These are phyloP conservation scores for Backusella tuberculispora DNA, from an alignment of 192 early-diverging fungal species.

Conservation along the genomic window DNA sequence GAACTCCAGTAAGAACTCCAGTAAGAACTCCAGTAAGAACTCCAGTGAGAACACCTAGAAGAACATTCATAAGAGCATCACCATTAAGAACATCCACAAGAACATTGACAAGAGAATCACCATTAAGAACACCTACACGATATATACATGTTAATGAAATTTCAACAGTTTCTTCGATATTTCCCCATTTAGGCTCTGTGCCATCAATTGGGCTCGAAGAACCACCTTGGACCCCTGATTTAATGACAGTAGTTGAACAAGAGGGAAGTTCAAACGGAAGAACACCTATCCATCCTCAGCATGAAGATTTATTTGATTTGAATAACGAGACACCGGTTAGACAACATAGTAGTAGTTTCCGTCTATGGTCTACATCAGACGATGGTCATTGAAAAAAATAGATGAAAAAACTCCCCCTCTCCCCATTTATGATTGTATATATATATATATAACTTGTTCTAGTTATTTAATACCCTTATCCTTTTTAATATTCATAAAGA, in stretches of 20 bases:
- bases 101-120: background rate
- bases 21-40: background rate
- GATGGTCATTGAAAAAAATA: too few relatives aligned
- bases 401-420: too few relatives aligned
- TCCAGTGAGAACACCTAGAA: background rate
- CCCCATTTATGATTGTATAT: too few relatives aligned
- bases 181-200: background rate
- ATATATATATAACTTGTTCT: too few relatives aligned
- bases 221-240: constrained; percentile 4
- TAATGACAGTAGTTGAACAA: too few relatives aligned
- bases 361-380: too few relatives aligned
- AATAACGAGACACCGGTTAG: background rate
- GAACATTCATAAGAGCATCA: background rate
- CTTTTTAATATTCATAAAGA: too few relatives aligned
- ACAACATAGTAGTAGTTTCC: background rate
- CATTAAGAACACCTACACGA: background rate
- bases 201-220: background rate
- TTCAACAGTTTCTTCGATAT: background rate
- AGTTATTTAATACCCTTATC: too few relatives aligned
- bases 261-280: background rate
- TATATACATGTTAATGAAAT: background rate
- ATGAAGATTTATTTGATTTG: background rate
- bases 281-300: background rate
- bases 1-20: background rate
- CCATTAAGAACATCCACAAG: background rate